phyloP scores from a whole-genome alignment of 306 rosid genomes.

The Lathyrus oleraceus region DNA sequence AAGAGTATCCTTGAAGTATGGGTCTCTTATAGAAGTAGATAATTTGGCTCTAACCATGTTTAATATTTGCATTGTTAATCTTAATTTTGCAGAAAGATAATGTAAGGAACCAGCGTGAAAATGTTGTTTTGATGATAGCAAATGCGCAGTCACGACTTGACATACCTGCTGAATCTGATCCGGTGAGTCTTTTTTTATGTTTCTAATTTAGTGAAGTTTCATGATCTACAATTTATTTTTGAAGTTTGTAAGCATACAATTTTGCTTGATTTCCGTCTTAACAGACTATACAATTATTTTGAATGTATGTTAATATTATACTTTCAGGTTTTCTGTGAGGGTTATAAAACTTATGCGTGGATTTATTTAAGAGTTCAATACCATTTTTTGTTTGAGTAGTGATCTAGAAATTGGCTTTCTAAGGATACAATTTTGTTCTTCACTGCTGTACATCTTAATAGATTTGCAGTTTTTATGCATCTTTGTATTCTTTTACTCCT shows the following conservation, averaged over 20 bases:
- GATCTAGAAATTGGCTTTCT: constrained; percentile 12
- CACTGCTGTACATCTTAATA: constrained; percentile 5
- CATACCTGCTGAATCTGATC: constrained; percentile 62
- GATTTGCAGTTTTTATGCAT: background rate
- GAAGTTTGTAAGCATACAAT: constrained; percentile 20
- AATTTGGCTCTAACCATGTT: constrained; percentile 17
- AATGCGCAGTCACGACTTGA: constrained; percentile 83
- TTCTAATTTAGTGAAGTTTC: constrained; percentile 25
- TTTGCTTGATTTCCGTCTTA: constrained; percentile 12
- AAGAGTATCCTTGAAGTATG: background rate
- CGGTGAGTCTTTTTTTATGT: constrained; percentile 58
- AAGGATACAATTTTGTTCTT: constrained; percentile 18
- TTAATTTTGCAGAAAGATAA: constrained; percentile 73
- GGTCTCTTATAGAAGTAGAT: constrained; percentile 7
- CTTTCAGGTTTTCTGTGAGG: constrained; percentile 8
- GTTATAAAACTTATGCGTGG: constrained; percentile 1
- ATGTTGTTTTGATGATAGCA: constrained; percentile 80
- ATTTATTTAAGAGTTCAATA: background rate
- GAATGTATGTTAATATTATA: background rate
- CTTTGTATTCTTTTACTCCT: background rate
- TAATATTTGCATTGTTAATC: background rate
- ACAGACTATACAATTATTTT: background rate
- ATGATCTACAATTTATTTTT: constrained; percentile 9
- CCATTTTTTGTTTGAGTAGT: constrained; percentile 7
- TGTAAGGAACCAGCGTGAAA: constrained; percentile 86